A percentile compares a stretch with the other conserved stretches of the same genome.
These are phyloP conservation scores for Phytophthora brassicae DNA, from an alignment of 352 stramenopile species.

Conservation along the genomic window DNA sequence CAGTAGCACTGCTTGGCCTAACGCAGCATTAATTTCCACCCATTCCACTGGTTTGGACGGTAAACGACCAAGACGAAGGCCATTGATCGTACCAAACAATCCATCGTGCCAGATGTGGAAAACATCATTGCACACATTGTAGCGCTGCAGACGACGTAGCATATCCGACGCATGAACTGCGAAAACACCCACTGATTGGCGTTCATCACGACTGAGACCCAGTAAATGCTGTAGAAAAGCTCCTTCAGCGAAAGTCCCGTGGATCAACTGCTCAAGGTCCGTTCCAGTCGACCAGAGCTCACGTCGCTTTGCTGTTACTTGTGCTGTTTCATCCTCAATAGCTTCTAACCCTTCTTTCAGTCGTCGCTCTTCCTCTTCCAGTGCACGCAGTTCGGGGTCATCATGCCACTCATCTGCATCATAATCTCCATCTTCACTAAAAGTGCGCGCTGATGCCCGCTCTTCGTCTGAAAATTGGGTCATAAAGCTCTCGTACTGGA, in stretches of 20 bases:
- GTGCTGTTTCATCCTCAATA: slow-evolving; percentile 58
- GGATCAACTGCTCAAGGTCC: slow-evolving; percentile 72
- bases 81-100: slow-evolving; percentile 89
- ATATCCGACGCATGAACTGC: slow-evolving; percentile 81
- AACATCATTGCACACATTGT: slow-evolving; percentile 90
- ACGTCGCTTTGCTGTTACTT: slow-evolving; percentile 55
- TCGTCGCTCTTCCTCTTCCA: slow-evolving; percentile 64
- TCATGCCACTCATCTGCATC: slow-evolving; percentile 37
- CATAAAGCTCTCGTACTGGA: slow-evolving; percentile 64
- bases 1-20: slow-evolving; percentile 83
- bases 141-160: slow-evolving; percentile 75
- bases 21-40: slow-evolving; percentile 89
- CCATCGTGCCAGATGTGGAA: slow-evolving; percentile 93
- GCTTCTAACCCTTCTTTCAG: slow-evolving; percentile 55
- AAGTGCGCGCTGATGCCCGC: slow-evolving; percentile 11
- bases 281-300: slow-evolving; percentile 76
- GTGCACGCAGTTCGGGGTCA: slow-evolving; percentile 51
- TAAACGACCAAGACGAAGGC: slow-evolving; percentile 79
- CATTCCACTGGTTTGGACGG: slow-evolving; percentile 85
- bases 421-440: slow-evolving; percentile 33
- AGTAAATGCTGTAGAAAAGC: slow-evolving; percentile 80
- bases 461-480: slow-evolving; percentile 47
- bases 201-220: slow-evolving; percentile 71
- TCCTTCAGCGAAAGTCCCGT: slow-evolving; percentile 69
- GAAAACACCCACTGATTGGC: slow-evolving; percentile 74